Evolutionary conservation across 306 rosid genomes (phyloP).

Genomic region (Pueraria montana): DNA sequence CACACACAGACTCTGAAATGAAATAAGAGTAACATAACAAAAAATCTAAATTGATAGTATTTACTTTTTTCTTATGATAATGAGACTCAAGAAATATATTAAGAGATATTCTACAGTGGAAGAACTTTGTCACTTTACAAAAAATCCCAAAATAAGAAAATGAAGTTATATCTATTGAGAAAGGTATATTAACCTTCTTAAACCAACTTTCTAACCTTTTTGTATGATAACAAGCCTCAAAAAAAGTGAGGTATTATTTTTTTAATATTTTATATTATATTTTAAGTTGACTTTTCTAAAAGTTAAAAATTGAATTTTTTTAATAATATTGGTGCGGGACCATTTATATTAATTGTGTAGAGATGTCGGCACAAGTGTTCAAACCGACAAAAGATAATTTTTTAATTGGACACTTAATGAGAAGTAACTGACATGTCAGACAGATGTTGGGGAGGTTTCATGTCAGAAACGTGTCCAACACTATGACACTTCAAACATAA

Average conservation of each 20-base stretch:
- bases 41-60: background rate
- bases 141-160: background rate
- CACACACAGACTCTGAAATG: background rate
- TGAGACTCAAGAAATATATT: background rate
- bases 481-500: too few species aligned
- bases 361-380: too few species aligned
- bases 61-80: background rate
- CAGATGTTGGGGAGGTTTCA: too few species aligned
- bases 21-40: background rate
- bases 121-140: background rate
- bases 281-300: background rate
- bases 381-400: too few species aligned
- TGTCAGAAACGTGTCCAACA: too few species aligned
- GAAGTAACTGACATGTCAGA: too few species aligned
- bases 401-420: too few species aligned
- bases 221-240: background rate
- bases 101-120: background rate
- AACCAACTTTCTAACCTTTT: background rate
- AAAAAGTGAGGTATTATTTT: too few species aligned
- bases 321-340: too few species aligned
- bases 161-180: background rate
- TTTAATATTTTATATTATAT: too few species aligned
- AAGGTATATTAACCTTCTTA: background rate
- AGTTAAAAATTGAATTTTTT: too few species aligned
- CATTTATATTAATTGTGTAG: too few species aligned